Percentiles rank a stretch among this genome's conserved stretches.
phyloP scores from a whole-genome alignment of 495 filamentous ascomycete species.

The Astrothelium macrocarpum region DNA sequence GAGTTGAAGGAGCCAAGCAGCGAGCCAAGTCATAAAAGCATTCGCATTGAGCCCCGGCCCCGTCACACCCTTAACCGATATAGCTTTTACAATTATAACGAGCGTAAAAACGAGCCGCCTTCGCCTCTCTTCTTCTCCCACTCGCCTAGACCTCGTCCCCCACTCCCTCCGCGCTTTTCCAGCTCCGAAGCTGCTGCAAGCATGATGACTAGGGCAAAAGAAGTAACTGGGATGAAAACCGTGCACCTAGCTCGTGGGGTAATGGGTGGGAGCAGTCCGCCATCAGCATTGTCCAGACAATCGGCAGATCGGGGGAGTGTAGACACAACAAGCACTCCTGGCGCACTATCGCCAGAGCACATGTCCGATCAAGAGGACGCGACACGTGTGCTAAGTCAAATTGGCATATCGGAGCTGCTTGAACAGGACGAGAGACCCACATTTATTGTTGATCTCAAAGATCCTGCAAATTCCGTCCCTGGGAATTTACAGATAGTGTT shows the following conservation, averaged over 20 bases:
- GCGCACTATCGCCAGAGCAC: constrained; percentile 31
- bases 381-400: constrained; percentile 42
- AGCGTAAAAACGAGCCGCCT: constrained; percentile 23
- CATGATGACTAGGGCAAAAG: constrained; percentile 48
- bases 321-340: constrained; percentile 18
- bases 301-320: constrained; percentile 9
- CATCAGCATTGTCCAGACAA: background rate
- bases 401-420: constrained; percentile 55
- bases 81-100: constrained; percentile 10
- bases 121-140: constrained; percentile 54
- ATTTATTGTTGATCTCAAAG: constrained; percentile 55
- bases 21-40: constrained; percentile 24
- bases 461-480: constrained; percentile 41
- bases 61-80: constrained; percentile 20
- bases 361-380: constrained; percentile 30
- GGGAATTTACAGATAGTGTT: constrained; percentile 47
- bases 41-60: constrained; percentile 12
- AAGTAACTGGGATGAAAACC: constrained; percentile 48
- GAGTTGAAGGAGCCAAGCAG: constrained; percentile 8
- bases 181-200: constrained; percentile 44
- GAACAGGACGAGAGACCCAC: constrained; percentile 59
- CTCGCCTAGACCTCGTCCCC: constrained; percentile 35
- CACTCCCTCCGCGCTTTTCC: constrained; percentile 45
- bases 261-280: constrained; percentile 33
- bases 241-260: constrained; percentile 54